A percentile compares a stretch with the other conserved stretches of the same genome.
phyloP scores from a whole-genome alignment of 2,329 filamentous ascomycete species.

The Epichloe baconii region DNA sequence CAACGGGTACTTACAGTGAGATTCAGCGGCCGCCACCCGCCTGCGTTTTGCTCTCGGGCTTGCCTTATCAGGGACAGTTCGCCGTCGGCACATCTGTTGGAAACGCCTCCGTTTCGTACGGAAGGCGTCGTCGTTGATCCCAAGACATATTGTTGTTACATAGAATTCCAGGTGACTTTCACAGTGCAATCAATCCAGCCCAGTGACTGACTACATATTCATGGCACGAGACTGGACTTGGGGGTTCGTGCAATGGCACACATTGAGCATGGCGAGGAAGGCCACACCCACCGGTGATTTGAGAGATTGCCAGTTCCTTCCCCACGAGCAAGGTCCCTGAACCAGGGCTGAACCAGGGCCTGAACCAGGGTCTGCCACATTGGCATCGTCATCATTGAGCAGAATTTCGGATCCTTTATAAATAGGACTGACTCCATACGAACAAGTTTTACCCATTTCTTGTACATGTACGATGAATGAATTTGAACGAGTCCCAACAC shows the following conservation, averaged over 20 bases:
- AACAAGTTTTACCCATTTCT: not conserved
- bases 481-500: not conserved
- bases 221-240: no score
- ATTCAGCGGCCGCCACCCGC: not conserved
- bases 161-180: not conserved
- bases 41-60: not conserved
- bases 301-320: not conserved
- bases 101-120: not conserved
- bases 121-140: not conserved
- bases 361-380: not conserved
- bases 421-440: not conserved
- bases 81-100: not conserved
- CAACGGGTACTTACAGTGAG: no score
- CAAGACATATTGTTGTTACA: not conserved
- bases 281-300: not conserved
- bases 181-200: not conserved
- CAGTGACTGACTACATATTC: not conserved
- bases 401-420: not conserved
- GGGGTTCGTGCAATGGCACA: no score
- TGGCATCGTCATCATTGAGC: not conserved
- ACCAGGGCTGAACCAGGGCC: not conserved
- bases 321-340: not conserved
- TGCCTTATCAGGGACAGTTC: not conserved
- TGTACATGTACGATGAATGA: not conserved
- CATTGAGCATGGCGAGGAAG: no score